Conservation (phyloP, 2,329 filamentous ascomycete species). For the Fusarium sp. region DNA sequence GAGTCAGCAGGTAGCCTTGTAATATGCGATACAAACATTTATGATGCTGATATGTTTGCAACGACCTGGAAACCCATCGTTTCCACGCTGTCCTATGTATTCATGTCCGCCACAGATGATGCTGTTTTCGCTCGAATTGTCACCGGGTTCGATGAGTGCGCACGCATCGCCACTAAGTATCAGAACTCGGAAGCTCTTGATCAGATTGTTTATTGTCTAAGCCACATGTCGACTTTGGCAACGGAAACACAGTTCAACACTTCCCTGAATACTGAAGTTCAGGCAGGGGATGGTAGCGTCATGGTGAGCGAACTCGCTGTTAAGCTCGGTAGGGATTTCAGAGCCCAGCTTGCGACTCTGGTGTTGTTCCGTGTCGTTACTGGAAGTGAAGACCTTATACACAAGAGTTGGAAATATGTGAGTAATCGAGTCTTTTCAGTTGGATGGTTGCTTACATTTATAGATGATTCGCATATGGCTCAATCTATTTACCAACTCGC, state of each 20-base stretch:
- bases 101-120: constrained; percentile 98
- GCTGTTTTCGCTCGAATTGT: constrained; percentile 94
- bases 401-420: constrained; percentile 82
- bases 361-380: constrained; percentile 94
- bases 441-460: constrained; percentile 35
- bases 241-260: constrained; percentile 83
- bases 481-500: constrained; percentile 95
- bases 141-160: constrained; percentile 95
- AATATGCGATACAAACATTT: constrained; percentile 90
- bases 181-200: constrained; percentile 87
- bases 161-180: constrained; percentile 89
- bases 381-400: constrained; percentile 82
- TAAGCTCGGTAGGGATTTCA: constrained; percentile 92
- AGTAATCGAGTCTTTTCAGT: constrained; percentile 52
- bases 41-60: constrained; percentile 97
- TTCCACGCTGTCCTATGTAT: constrained; percentile 95
- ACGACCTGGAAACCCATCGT: constrained; percentile 96
- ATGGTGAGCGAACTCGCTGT: constrained; percentile 99
- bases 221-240: constrained; percentile 89
- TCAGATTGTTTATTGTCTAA: constrained; percentile 89
- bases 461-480: constrained; percentile 91
- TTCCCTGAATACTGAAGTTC: constrained; percentile 92
- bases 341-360: constrained; percentile 91
- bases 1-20: constrained; percentile 78
- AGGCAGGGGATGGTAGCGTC: constrained; percentile 89